A percentile compares a stretch with the other conserved stretches of the same genome.
Evolutionary conservation across 192 early-diverging fungal genomes (phyloP).

Genomic region (Gonapodya sp.): DNA sequence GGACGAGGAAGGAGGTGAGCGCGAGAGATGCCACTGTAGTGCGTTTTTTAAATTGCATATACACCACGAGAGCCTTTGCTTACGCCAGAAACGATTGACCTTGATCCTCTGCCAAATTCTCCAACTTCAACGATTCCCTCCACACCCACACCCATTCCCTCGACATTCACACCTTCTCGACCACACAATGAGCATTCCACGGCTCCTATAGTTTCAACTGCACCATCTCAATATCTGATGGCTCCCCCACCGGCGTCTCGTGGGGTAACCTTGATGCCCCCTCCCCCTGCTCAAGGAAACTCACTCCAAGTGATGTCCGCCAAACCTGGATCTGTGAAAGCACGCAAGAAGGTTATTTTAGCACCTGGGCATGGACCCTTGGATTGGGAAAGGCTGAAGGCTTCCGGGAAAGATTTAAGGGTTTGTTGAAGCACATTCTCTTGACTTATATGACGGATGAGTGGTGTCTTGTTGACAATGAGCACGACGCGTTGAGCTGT

Average conservation of each 20-base stretch:
- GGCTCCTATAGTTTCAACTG: too few species aligned
- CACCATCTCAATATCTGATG: not conserved
- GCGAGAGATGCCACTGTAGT: not conserved
- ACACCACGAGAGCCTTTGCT: too few species aligned
- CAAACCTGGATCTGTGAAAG: not conserved
- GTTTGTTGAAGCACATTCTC: too few species aligned
- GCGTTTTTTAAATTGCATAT: too few species aligned
- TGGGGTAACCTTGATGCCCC: not conserved
- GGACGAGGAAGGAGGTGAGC: not conserved
- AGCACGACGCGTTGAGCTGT: too few species aligned
- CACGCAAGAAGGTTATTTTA: slow-evolving; percentile 66
- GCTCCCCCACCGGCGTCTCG: too few species aligned
- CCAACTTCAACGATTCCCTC: too few species aligned
- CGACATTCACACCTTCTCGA: too few species aligned
- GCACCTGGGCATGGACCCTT: slow-evolving; percentile 80
- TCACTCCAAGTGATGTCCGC: not conserved
- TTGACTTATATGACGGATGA: too few species aligned
- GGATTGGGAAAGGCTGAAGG: slow-evolving; percentile 84
- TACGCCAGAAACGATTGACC: not conserved
- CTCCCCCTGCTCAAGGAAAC: not conserved
- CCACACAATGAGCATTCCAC: too few species aligned
- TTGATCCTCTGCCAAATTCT: not conserved
- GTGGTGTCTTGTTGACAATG: too few species aligned
- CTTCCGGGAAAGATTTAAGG: slow-evolving; percentile 61
- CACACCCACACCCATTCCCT: too few species aligned